Evolutionary conservation across 2,329 filamentous ascomycete genomes (phyloP), one percentile per base, ranked within the genome.

Genomic region (Pseudocercospora cruenta): DNA sequence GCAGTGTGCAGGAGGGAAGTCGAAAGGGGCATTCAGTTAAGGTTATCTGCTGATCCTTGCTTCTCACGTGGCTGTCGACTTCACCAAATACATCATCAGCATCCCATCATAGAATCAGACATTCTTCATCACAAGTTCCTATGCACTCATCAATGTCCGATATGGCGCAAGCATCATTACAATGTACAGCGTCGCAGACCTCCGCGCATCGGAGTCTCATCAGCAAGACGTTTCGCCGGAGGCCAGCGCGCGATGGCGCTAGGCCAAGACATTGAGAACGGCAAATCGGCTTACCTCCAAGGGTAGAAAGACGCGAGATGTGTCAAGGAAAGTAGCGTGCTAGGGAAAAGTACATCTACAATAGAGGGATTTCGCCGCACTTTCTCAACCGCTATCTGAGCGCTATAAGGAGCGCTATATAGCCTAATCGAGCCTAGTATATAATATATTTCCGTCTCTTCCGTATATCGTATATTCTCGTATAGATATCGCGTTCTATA

Each of bases 261-360:
- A 55, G 47, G 51, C 51, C 51, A 55, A 55, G 51, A 55, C 51
- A 22, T 55, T 12, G 24, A 31, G 51, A 2, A 55, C 51, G 51
- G 51, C 51, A 55, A 16, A 26, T 55, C 51, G 51, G 51, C 22
- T 55, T 59, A 28, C 57, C 57, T 45, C 33, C 33, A 45, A 24
- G 36, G 57, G 57, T 36, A 36, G 47, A 59, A 26, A 47, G 21
- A 59, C 21, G 36, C 57, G 57, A 59, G 26, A 47, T 26, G 33
- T 59, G 51, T 55, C 51, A 55, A 55, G 14, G 24, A 28, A 55
- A 33, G 33, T n/a, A 10, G 51, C 51, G 26, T 55, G 22, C 16
- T 10, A 26, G 51, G 21, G 22, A 16, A 53, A 4, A 4, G 22
- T 6, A 53, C 49, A 26, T 22, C 47, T 22, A 47, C 16, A 10